phyloP scores from a whole-genome alignment of 768 basidiomycete genomes.

The Boletus tomentosulus region DNA sequence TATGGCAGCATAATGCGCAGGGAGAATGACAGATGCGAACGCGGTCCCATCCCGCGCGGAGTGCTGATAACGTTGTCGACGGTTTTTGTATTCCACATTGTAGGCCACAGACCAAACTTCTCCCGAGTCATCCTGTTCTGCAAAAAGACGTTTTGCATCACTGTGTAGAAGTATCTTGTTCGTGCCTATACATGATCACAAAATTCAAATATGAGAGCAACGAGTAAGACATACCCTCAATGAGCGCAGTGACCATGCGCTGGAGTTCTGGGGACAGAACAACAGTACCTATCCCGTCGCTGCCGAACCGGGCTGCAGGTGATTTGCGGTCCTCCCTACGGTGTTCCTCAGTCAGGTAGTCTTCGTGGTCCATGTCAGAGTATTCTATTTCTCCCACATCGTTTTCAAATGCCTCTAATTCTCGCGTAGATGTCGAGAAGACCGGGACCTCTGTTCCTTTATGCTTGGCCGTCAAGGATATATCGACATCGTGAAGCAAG shows the following conservation, averaged over 20 bases:
- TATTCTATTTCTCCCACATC: constrained; percentile 30
- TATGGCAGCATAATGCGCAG: constrained; percentile 81
- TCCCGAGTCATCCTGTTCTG: constrained; percentile 29
- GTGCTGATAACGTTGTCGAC: constrained; percentile 54
- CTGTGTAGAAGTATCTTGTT: constrained; percentile 62
- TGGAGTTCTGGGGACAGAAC: constrained; percentile 71
- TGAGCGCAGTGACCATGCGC: constrained; percentile 58
- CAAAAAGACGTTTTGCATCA: constrained; percentile 72
- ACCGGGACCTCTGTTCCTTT: neutral
- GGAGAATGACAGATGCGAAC: constrained; percentile 81
- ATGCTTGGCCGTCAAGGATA: constrained; percentile 46
- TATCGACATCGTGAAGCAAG: constrained; percentile 63
- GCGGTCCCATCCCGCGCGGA: constrained; percentile 72
- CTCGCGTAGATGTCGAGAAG: constrained; percentile 34
- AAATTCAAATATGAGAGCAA: constrained; percentile 5
- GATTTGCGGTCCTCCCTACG: constrained; percentile 53
- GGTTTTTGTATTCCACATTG: constrained; percentile 56
- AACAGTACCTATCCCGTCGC: constrained; percentile 65
- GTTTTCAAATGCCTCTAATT: constrained; percentile 51
- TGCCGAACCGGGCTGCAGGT: constrained; percentile 79
- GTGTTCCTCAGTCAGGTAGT: constrained; percentile 25
- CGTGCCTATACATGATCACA: constrained; percentile 41
- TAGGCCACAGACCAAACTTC: constrained; percentile 54
- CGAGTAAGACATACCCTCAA: constrained; percentile 47
- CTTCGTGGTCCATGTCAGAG: constrained; percentile 34